These are phyloP conservation scores for Gastrolobium villosum DNA, from an alignment of 306 rosid genomes.

Conservation along the genomic window DNA sequence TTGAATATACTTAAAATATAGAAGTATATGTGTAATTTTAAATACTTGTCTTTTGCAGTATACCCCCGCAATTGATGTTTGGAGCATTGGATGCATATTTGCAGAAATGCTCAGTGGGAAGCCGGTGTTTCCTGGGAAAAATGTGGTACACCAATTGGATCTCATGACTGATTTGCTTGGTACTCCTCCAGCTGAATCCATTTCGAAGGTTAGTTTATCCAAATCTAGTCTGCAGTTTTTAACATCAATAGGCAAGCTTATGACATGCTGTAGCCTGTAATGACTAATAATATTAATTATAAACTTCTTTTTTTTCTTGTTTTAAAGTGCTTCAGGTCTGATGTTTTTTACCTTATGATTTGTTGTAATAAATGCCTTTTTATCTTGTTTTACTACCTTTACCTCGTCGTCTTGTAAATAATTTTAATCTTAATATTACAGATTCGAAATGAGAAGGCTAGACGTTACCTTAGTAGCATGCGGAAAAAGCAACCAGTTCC, in stretches of 20 bases:
- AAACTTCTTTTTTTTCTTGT: constrained; percentile 37
- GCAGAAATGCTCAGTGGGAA: constrained; percentile 92
- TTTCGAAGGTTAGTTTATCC: constrained; percentile 78
- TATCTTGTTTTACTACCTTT: constrained; percentile 7
- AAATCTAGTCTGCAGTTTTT: constrained; percentile 38
- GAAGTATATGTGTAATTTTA: constrained; percentile 33
- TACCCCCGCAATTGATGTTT: constrained; percentile 96
- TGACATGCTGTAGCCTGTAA: constrained; percentile 17
- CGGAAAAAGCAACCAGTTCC: constrained; percentile 86
- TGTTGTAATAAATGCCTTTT: constrained; percentile 16
- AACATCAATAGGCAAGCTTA: constrained; percentile 17
- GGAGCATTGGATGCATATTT: constrained; percentile 99
- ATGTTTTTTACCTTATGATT: constrained; percentile 24
- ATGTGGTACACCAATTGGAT: constrained; percentile 98
- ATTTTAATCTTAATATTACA: constrained; percentile 48
- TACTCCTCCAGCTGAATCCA: constrained; percentile 86
- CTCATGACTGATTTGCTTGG: constrained; percentile 99
- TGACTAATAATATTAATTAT: constrained; percentile 15
- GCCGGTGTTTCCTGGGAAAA: constrained; percentile 96
- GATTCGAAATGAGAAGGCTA: constrained; percentile 98
- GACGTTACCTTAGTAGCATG: constrained; percentile 93
- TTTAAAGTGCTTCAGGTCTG: constrained; percentile 26
- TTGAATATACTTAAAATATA: constrained; percentile 15
- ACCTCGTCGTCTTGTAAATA: constrained; percentile 24
- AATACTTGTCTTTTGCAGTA: constrained; percentile 69